Conservation (phyloP, 371 early-diverging fungal species). For the Mucor mucedo region DNA sequence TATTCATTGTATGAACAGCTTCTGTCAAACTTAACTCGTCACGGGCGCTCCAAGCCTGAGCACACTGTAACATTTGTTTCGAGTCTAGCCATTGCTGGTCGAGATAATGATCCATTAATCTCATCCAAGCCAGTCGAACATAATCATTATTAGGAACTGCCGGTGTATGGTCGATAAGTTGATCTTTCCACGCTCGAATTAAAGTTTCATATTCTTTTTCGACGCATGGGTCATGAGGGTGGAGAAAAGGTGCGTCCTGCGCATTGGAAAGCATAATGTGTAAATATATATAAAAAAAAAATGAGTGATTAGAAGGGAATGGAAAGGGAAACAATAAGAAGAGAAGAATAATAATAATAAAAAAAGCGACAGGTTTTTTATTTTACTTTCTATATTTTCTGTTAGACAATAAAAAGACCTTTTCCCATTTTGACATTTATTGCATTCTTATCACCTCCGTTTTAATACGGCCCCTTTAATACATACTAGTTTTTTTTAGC, state of each 20-base stretch:
- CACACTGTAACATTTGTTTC: conserved; percentile 48
- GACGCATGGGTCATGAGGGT: conserved; percentile 32
- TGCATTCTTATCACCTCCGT: conserved; percentile 29
- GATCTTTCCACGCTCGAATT: conserved; percentile 38
- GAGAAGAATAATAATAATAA: conserved; percentile 6
- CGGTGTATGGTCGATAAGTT: conserved; percentile 28
- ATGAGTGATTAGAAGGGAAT: neutral
- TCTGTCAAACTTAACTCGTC: conserved; percentile 29
- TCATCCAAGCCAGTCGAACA: conserved; percentile 31
- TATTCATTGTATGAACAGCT: conserved; percentile 47
- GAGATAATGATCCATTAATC: conserved; percentile 41
- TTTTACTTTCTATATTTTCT: conserved; percentile 1
- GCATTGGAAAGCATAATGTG: conserved; percentile 22
- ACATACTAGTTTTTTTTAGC: too few species aligned
- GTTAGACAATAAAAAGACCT: conserved; percentile 1
- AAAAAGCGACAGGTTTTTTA: conserved; percentile 2
- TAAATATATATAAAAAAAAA: neutral
- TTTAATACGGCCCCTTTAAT: conserved; percentile 1
- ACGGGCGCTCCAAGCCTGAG: conserved; percentile 48
- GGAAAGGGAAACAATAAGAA: neutral
- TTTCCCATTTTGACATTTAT: conserved; percentile 37
- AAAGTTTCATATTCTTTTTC: conserved; percentile 44
- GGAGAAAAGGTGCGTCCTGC: conserved; percentile 20
- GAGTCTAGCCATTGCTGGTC: conserved; percentile 50
- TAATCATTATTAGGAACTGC: conserved; percentile 20